Base-by-base conservation (phyloP, 2,329 filamentous ascomycete genomes). In the Zasmidium citrigriseum region DNA sequence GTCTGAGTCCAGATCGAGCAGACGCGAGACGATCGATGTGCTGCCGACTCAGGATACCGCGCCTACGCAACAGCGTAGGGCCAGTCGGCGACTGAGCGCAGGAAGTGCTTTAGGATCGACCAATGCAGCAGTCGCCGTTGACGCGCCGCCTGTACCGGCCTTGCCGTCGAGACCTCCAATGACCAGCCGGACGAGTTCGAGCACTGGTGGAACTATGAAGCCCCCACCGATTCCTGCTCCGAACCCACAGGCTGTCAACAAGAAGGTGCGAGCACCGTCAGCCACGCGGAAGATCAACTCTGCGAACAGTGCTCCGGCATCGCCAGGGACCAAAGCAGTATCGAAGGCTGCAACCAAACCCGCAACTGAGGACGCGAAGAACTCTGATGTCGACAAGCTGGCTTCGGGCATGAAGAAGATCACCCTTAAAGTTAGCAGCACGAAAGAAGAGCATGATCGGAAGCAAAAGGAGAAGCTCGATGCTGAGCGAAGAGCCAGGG, bases 361-460 rank as follows among this genome's bases (percentile, higher is more conserved):
- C 66, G 65, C 46, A 74, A 23, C 52, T 16, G 47, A 38, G 11
- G 23, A 55, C 47, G 22, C 54, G 23, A 47, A 50, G 38, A 46
- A 57, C 54, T 67, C 73, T 16, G 76, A 79, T 27, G 68, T 86
- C 46, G 82, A 86, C 46, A 75, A 73, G 18, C 70, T 86, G 23
- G 76, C 82, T 1, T 76, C 78, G 2, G 82, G 81, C 3, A 70
- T 86, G 60, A 83, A 82, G 67, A 81, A 81, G 24, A 82, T 87
- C 55, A 86, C 83, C 21, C 68, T 88, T 49, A 86, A 84, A 61
- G 75, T 86, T 52, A 64, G 60, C 41, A 82, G 82, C 0, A 77
- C 82, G 0, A 79, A 79, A 21, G 83, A 86, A 66, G 83, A 86
- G 66, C 77, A 86, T 59, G 81, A 84, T 48, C 67, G 67, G 2